Evolutionary conservation across 495 filamentous ascomycete species (phyloP).

Genomic region (Lasiosphaeris hirsuta): DNA sequence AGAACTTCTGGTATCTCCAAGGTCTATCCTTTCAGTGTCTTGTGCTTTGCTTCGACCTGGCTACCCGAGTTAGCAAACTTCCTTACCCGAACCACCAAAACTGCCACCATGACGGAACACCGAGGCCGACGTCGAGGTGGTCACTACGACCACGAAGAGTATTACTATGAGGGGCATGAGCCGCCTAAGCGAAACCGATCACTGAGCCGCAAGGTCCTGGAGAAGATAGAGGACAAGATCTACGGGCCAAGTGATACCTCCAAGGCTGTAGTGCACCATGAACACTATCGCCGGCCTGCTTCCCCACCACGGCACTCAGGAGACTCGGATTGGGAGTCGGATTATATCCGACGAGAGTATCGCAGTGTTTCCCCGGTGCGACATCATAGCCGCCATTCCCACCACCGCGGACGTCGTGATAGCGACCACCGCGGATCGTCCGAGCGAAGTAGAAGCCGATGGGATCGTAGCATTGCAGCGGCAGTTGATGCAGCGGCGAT

Average conservation of each 20-base stretch:
- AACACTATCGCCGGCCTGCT: background rate
- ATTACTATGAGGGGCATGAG: conserved; percentile 13
- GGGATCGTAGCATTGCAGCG: conserved; percentile 19
- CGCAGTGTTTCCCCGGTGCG: conserved; percentile 16
- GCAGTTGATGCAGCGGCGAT: conserved; percentile 40
- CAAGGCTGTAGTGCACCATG: background rate
- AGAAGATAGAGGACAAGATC: conserved; percentile 23
- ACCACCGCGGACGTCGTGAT: background rate
- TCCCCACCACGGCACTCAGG: background rate
- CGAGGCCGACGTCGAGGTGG: conserved; percentile 17
- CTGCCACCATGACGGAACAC: conserved; percentile 13
- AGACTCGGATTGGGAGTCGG: background rate
- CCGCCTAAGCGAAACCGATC: conserved; percentile 23
- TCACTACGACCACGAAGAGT: conserved; percentile 12
- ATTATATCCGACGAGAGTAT: background rate
- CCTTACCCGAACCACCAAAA: background rate
- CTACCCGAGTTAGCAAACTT: background rate
- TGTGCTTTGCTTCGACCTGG: background rate
- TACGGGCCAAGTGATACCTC: conserved; percentile 9
- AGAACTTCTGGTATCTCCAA: too few relatives aligned
- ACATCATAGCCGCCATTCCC: background rate
- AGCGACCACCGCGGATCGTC: background rate
- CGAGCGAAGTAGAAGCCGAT: conserved; percentile 5
- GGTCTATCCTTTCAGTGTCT: too few relatives aligned
- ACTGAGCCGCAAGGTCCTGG: conserved; percentile 20